Evolutionary conservation across 78 protist species (phyloP), one percentile per base, ranked within the genome.

Genomic region (Bigelowiella natans): DNA sequence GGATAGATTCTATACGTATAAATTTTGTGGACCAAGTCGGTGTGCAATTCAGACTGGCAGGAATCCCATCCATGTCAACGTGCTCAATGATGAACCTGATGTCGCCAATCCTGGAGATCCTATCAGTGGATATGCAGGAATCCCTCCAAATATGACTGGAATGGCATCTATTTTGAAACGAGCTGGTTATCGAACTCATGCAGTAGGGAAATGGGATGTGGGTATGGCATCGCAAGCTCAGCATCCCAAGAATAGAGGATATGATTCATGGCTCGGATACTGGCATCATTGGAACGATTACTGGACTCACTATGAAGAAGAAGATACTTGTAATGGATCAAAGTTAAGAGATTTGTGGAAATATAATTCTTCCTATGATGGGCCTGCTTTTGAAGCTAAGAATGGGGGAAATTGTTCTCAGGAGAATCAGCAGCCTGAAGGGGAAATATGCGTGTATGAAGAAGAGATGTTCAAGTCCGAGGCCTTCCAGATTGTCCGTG

Each of bases 201-300:
- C 37, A 0, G 90, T 64, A 1, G 92, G 92, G 39, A 86, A 92
- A 85, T 92, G 93, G 93, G 93, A 92, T 64, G 90, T 18, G n/a
- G 93, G 93, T n/a, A n/a, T n/a, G n/a, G n/a, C n/a, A n/a, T n/a
- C n/a, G n/a, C n/a, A n/a, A n/a, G n/a, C n/a, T n/a, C n/a, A n/a
- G n/a, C n/a, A n/a, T n/a, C n/a, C n/a, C n/a, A n/a, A n/a, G 1
- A 88, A 88, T 0, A 63, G 93, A 2, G 93, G 90, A 0, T 92
- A 88, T 39, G 90, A 88, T 84, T 28, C 86, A 11, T 88, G 40
- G 11, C 90, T 88, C 88, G 37, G 0, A 82, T 92, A 92, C 31
- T 92, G n/a, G n/a, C n/a, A n/a, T n/a, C n/a, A n/a, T n/a, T n/a
- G n/a, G n/a, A n/a, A n/a, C n/a, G n/a, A n/a, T n/a, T n/a, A n/a